Evolutionary conservation across 225 moss, liverwort and hornwort species (phyloP).

Genomic region (Polytrichum formosum): DNA sequence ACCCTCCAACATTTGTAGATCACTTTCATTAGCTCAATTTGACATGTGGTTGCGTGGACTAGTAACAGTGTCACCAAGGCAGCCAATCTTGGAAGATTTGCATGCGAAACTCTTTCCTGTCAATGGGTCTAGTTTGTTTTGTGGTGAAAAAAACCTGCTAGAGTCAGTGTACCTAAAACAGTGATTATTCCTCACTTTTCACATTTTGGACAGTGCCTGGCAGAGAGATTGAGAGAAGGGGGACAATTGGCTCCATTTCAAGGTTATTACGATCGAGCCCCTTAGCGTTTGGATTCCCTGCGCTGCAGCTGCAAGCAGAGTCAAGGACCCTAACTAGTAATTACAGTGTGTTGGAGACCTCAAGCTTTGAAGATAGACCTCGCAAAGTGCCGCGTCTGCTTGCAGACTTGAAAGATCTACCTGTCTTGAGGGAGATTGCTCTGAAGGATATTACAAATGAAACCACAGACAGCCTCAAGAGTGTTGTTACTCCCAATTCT

Average conservation of each 20-base stretch:
- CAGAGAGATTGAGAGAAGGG: constrained; percentile 10
- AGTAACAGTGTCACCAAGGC: background rate
- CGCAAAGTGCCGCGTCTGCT: background rate
- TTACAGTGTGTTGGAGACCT: constrained; percentile 6
- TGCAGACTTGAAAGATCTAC: constrained; percentile 10
- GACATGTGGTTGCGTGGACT: background rate
- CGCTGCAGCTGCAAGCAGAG: constrained; percentile 7
- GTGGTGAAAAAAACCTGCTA: background rate
- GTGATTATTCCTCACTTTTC: constrained; percentile 8
- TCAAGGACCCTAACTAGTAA: constrained; percentile 6
- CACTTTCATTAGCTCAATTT: background rate
- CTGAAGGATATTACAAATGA: constrained; percentile 16
- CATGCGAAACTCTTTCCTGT: background rate
- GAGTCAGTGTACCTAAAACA: background rate
- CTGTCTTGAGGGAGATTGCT: constrained; percentile 4
- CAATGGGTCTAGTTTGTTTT: background rate
- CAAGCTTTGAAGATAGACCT: constrained; percentile 12
- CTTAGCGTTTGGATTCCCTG: background rate
- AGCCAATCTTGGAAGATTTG: background rate
- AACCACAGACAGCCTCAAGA: constrained; percentile 1
- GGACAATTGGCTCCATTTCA: constrained; percentile 3
- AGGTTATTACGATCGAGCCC: constrained; percentile 5
- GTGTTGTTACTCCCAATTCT: background rate
- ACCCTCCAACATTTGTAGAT: background rate
- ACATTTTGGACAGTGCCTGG: constrained; percentile 11